These are phyloP conservation scores for Mycotypha africana DNA, from an alignment of 371 early-diverging fungal species.

Conservation along the genomic window DNA sequence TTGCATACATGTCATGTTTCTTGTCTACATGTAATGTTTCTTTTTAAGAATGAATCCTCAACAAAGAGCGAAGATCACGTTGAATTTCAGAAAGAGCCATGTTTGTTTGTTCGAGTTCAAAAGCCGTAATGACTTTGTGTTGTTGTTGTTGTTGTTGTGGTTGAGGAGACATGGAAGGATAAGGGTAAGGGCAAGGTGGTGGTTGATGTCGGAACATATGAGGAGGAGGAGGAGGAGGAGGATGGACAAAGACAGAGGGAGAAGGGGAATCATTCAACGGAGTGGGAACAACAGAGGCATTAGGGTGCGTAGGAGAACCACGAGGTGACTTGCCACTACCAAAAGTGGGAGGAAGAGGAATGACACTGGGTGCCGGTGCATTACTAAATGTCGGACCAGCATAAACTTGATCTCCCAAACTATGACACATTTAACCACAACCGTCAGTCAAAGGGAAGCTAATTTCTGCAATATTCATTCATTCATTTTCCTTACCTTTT, in stretches of 20 bases:
- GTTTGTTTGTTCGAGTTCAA: conserved; percentile 19
- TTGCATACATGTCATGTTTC: background rate
- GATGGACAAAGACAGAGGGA: no score
- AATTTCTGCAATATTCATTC: no score
- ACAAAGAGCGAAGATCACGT: conserved; percentile 39
- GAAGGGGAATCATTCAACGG: no score
- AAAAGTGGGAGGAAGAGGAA: conserved; percentile 76
- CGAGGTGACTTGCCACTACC: no score
- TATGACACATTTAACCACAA: no score
- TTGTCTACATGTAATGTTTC: conserved; percentile 1
- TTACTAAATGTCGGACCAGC: conserved; percentile 81
- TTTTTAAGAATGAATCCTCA: conserved; percentile 37
- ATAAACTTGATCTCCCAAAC: conserved; percentile 44
- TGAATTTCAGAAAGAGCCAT: conserved; percentile 41
- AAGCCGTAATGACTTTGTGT: conserved; percentile 21
- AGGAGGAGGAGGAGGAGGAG: no score
- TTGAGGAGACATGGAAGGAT: conserved; percentile 18
- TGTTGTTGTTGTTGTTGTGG: no score
- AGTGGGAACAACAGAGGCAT: conserved; percentile 12
- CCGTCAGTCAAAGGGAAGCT: no score
- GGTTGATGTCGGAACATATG: conserved; percentile 15
- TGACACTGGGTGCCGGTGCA: conserved; percentile 67
- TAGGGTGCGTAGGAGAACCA: conserved; percentile 20
- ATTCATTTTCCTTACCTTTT: no score
- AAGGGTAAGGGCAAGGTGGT: conserved; percentile 28